Percentiles rank a stretch among this genome's conserved stretches.
phyloP scores from a whole-genome alignment of 768 basidiomycete species.

The Amanita inopinata region DNA sequence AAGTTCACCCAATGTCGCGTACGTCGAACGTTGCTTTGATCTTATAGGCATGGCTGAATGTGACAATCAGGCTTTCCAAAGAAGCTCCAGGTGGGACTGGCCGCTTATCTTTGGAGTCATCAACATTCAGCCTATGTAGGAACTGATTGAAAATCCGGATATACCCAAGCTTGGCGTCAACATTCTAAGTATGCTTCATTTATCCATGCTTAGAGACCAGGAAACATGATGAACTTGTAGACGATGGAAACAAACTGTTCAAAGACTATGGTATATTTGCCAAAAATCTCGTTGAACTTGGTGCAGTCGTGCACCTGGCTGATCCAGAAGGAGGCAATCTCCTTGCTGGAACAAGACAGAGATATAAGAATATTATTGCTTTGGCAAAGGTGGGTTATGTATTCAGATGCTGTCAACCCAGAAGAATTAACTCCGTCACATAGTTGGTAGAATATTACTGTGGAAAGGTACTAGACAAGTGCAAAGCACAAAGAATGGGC shows the following conservation, averaged over 20 bases:
- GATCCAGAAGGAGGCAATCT: constrained; percentile 15
- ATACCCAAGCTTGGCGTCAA: constrained; percentile 25
- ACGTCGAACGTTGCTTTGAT: constrained; percentile 6
- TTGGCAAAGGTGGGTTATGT: constrained; percentile 20
- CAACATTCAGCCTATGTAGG: constrained; percentile 13
- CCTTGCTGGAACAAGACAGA: constrained; percentile 1
- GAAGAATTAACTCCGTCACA: neutral
- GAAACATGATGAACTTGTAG: constrained; percentile 13
- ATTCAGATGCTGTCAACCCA: neutral
- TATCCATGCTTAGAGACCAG: neutral
- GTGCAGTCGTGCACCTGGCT: constrained; percentile 20
- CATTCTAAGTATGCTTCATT: constrained; percentile 19
- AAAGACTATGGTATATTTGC: constrained; percentile 28
- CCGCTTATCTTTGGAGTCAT: neutral
- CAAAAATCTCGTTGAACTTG: constrained; percentile 26
- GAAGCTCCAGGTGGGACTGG: constrained; percentile 15
- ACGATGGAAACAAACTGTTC: constrained; percentile 29
- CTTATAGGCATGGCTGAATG: neutral
- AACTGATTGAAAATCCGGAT: constrained; percentile 21
- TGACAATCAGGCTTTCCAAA: constrained; percentile 20
- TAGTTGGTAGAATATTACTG: constrained; percentile 25
- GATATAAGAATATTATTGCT: constrained; percentile 20
- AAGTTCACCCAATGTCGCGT: constrained; percentile 22
- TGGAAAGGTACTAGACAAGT: constrained; percentile 22
- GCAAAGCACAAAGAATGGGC: constrained; percentile 17